A percentile compares a stretch with the other conserved stretches of the same genome.
These are phyloP conservation scores for Ochetophila trinervis DNA, from an alignment of 306 rosid species.

Conservation along the genomic window DNA sequence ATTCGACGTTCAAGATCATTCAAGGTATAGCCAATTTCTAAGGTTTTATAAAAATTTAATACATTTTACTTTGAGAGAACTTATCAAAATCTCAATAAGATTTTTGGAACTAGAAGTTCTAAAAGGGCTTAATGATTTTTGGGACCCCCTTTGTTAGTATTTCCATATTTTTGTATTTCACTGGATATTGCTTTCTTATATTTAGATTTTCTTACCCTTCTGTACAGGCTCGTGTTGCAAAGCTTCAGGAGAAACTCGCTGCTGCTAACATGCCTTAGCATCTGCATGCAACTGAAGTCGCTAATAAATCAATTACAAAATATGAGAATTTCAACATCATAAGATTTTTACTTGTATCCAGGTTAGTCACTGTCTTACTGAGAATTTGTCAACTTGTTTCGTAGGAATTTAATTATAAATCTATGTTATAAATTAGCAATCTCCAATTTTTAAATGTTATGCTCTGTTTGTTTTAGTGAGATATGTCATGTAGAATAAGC, in stretches of 20 bases:
- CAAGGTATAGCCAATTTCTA: conserved; percentile 46
- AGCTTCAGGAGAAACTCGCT: conserved; percentile 60
- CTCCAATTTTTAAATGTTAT: background rate
- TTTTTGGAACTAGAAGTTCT: background rate
- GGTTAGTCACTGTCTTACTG: conserved; percentile 17
- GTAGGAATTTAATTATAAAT: background rate
- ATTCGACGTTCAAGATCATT: conserved; percentile 71
- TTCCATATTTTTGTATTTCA: background rate
- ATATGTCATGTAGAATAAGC: background rate
- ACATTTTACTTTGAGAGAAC: background rate
- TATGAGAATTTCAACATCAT: conserved; percentile 6
- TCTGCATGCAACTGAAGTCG: conserved; percentile 18
- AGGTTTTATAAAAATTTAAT: background rate
- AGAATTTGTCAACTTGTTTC: background rate
- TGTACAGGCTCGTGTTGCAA: conserved; percentile 57
- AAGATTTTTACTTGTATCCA: conserved; percentile 14
- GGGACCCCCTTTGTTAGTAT: background rate
- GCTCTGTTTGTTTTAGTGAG: background rate
- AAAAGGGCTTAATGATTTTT: background rate
- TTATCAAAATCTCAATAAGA: background rate
- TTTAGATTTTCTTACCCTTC: conserved; percentile 5
- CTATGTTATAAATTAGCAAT: background rate
- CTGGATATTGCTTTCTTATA: background rate
- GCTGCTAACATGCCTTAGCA: conserved; percentile 35
- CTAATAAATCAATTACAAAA: conserved; percentile 11